These are phyloP conservation scores for Schoenoplectus triqueter DNA, from an alignment of 202 grass and related monocot species.

Conservation along the genomic window DNA sequence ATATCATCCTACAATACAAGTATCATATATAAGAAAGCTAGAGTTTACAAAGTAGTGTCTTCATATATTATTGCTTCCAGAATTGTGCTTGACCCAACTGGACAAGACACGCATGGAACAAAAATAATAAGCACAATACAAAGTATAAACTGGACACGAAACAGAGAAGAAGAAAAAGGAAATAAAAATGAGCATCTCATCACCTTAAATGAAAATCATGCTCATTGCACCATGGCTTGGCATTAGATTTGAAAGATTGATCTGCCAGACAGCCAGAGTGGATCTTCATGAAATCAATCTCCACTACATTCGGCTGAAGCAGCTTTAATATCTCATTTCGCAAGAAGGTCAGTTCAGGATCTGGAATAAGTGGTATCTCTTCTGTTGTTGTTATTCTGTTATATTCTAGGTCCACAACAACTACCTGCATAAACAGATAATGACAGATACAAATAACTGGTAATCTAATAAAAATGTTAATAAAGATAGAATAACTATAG, in stretches of 20 bases:
- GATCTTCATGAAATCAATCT: conserved; percentile 95
- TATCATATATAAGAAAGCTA: conserved; percentile 41
- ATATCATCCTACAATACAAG: conserved; percentile 84
- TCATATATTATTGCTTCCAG: conserved; percentile 20
- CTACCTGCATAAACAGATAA: conserved; percentile 65
- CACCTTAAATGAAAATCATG: conserved; percentile 99
- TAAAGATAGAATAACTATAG: conserved; percentile 39
- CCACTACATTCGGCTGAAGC: conserved; percentile 89
- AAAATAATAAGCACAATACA: background rate
- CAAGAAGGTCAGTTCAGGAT: conserved; percentile 81
- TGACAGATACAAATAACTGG: conserved; percentile 16
- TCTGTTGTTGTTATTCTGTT: conserved; percentile 88
- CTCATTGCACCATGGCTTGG: conserved; percentile 82
- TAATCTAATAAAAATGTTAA: conserved; percentile 26
- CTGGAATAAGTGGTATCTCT: conserved; percentile 93
- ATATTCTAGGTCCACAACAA: conserved; percentile 98
- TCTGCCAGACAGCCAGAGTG: conserved; percentile 85
- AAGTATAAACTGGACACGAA: conserved; percentile 21
- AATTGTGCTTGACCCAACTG: conserved; percentile 19
- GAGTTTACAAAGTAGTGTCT: conserved; percentile 28
- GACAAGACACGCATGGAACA: conserved; percentile 4
- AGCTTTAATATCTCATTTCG: conserved; percentile 95
- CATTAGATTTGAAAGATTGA: conserved; percentile 56
- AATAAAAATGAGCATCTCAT: conserved; percentile 13
- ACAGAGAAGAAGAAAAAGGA: background rate